A percentile compares a stretch with the other conserved stretches of the same genome.
Evolutionary conservation across 352 stramenopile genomes (phyloP).

Genomic region (Globisporangium nodosum): DNA sequence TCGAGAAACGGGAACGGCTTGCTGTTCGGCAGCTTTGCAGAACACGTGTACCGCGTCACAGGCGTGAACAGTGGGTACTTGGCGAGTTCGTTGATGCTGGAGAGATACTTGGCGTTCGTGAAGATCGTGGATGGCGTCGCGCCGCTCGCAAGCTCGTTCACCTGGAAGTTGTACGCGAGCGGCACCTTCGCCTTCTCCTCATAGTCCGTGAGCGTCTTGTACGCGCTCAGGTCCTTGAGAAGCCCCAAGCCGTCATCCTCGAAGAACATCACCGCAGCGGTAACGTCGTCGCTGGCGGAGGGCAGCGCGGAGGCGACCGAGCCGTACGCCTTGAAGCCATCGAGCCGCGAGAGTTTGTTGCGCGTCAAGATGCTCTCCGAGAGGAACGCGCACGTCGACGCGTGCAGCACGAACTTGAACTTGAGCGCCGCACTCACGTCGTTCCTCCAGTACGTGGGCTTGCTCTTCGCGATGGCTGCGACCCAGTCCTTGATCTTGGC

Average conservation of each 20-base stretch:
- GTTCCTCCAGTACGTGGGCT: conserved; percentile 4
- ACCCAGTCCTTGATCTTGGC: conserved; percentile 8
- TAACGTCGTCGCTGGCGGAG: not conserved
- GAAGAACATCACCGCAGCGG: conserved; percentile 5
- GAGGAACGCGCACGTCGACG: not conserved
- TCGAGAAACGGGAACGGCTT: conserved; percentile 9
- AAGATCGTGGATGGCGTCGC: not conserved
- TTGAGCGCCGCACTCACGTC: conserved; percentile 9
- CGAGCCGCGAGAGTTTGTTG: not conserved
- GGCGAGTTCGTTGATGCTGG: conserved; percentile 2
- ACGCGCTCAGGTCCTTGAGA: conserved; percentile 1
- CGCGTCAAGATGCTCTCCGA: not conserved
- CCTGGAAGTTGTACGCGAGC: conserved; percentile 13
- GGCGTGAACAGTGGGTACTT: conserved; percentile 1
- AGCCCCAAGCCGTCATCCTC: conserved; percentile 1
- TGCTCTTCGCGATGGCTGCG: conserved; percentile 1
- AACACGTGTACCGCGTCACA: conserved; percentile 8
- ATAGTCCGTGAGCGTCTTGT: conserved; percentile 3
- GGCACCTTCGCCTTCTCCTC: not conserved
- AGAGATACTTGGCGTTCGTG: conserved; percentile 11
- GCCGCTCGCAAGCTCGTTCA: conserved; percentile 5
- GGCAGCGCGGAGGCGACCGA: not conserved
- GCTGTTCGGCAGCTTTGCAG: conserved; percentile 10
- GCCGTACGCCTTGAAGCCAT: not conserved
- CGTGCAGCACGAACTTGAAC: conserved; percentile 8